phyloP scores from a whole-genome alignment of 2,329 filamentous ascomycete genomes.

The Thelonectria olida region DNA sequence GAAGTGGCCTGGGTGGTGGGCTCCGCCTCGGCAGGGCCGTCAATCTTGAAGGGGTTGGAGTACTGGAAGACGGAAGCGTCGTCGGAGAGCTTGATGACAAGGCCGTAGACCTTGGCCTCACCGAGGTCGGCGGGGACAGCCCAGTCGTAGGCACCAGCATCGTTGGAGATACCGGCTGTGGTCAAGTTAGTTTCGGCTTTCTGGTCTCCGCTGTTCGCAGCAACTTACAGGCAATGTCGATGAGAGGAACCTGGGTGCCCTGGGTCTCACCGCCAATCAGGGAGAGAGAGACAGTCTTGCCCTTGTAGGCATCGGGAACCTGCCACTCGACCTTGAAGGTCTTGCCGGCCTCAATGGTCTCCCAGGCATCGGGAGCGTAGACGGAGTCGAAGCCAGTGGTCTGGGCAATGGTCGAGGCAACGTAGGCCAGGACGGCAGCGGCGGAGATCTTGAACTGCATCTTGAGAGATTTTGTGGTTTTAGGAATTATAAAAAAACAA shows the following conservation, averaged over 20 bases:
- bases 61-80: slow-evolving; percentile 65
- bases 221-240: slow-evolving; percentile 61
- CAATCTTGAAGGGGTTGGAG: slow-evolving; percentile 69
- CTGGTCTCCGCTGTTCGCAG: not conserved
- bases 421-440: slow-evolving; percentile 61
- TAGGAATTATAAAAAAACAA: slow-evolving; percentile 35
- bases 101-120: slow-evolving; percentile 61
- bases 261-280: slow-evolving; percentile 63
- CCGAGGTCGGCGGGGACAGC: slow-evolving; percentile 56
- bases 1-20: slow-evolving; percentile 26
- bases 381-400: slow-evolving; percentile 66
- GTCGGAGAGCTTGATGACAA: slow-evolving; percentile 61
- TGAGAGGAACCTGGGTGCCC: slow-evolving; percentile 51
- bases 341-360: slow-evolving; percentile 58
- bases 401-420: slow-evolving; percentile 61
- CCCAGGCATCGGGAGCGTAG: slow-evolving; percentile 54
- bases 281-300: slow-evolving; percentile 58
- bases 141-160: slow-evolving; percentile 59
- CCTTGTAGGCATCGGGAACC: slow-evolving; percentile 50
- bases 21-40: slow-evolving; percentile 38
- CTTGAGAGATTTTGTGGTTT: slow-evolving; percentile 48
- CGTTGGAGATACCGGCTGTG: slow-evolving; percentile 58
- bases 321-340: slow-evolving; percentile 63
- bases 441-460: slow-evolving; percentile 63
- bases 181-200: not conserved